Conservation (phyloP, 305 asterid species). For the Plantago rigida region DNA sequence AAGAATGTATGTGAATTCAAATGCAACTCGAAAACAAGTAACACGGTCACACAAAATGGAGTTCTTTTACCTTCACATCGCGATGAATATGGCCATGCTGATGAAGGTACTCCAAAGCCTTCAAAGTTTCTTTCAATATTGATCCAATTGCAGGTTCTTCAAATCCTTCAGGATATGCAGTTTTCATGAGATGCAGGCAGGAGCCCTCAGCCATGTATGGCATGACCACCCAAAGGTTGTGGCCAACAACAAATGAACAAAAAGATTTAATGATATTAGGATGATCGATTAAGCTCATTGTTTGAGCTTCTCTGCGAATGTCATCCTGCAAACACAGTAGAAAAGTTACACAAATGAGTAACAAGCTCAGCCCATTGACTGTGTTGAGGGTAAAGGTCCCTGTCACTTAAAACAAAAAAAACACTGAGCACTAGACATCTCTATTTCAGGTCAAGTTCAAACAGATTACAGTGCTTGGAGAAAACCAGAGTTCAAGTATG, state of each 20-base stretch:
- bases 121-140: slow-evolving; percentile 85
- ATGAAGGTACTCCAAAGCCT: slow-evolving; percentile 92
- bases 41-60: slow-evolving; percentile 16
- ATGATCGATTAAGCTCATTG: slow-evolving; percentile 85
- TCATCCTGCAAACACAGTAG: slow-evolving; percentile 65
- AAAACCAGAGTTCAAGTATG: no score
- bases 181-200: slow-evolving; percentile 94
- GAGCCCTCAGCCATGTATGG: slow-evolving; percentile 98
- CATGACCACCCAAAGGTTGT: slow-evolving; percentile 96
- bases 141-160: slow-evolving; percentile 85
- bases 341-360: slow-evolving; percentile 8
- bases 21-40: slow-evolving; percentile 23
- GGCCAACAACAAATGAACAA: slow-evolving; percentile 90
- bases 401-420: not conserved
- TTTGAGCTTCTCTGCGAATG: slow-evolving; percentile 95
- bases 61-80: slow-evolving; percentile 69
- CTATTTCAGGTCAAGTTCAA: no score
- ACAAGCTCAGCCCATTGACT: slow-evolving; percentile 18
- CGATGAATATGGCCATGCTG: slow-evolving; percentile 95
- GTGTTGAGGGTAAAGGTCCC: not conserved
- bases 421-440: not conserved
- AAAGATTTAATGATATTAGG: slow-evolving; percentile 82
- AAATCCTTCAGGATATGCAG: slow-evolving; percentile 88
- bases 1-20: slow-evolving; percentile 9
- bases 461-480: no score